These are phyloP conservation scores for Acer campestre DNA, from an alignment of 345 rosid genomes.

Conservation along the genomic window DNA sequence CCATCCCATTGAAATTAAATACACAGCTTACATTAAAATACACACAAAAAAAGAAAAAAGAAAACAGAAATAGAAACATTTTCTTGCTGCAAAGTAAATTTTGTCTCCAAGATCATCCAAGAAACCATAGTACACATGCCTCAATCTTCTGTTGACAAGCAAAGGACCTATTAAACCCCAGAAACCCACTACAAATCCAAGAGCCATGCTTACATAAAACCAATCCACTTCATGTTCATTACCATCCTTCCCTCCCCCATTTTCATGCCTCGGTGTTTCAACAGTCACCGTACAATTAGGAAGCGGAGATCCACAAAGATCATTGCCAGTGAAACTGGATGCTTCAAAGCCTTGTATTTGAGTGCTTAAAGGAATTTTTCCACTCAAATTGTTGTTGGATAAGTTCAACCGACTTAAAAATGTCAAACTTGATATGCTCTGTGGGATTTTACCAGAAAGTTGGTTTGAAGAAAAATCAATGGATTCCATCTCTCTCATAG, in stretches of 20 bases:
- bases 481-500: background rate
- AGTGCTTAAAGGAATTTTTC: background rate
- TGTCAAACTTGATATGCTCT: background rate
- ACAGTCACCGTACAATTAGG: background rate
- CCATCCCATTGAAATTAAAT: too few relatives aligned
- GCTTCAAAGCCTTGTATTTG: background rate
- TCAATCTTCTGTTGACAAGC: background rate
- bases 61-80: too few relatives aligned
- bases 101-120: too few relatives aligned
- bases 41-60: too few relatives aligned
- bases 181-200: background rate
- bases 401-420: background rate
- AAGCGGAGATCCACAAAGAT: background rate
- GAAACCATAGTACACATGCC: background rate
- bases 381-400: background rate
- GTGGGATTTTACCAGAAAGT: background rate
- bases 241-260: background rate
- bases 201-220: background rate
- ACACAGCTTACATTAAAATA: too few relatives aligned
- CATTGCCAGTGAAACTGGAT: background rate
- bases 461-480: background rate
- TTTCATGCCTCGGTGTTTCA: background rate
- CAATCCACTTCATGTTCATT: background rate
- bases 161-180: background rate
- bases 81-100: too few relatives aligned